Percentiles rank a stretch among this genome's conserved stretches.
phyloP scores from a whole-genome alignment of 495 filamentous ascomycete species.

The Talaromyces nanjingensis region DNA sequence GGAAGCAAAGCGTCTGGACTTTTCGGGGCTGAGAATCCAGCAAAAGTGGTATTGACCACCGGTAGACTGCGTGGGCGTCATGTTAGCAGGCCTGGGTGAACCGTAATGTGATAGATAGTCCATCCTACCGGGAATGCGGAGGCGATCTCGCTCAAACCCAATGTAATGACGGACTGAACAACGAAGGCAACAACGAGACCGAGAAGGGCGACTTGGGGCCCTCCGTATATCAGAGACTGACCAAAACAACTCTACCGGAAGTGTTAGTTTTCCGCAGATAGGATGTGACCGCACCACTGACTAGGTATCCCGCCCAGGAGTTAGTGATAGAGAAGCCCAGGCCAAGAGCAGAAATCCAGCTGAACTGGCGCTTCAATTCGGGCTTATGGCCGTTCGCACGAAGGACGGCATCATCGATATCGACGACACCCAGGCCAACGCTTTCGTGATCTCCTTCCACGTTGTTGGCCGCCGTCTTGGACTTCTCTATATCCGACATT shows the following conservation, averaged over 20 bases:
- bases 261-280: no score
- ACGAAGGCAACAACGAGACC: constrained; percentile 13
- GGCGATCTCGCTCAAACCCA: constrained; percentile 21
- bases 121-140: constrained; percentile 20
- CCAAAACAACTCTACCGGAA: no score
- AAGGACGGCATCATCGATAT: constrained; percentile 17
- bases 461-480: no score
- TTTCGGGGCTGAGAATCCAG: constrained; percentile 20
- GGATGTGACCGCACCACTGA: no score
- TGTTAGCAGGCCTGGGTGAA: no score
- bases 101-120: no score
- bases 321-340: constrained; percentile 31
- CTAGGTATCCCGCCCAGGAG: constrained; percentile 17
- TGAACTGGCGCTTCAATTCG: constrained; percentile 24
- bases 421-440: no score
- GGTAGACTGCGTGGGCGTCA: constrained; percentile 4
- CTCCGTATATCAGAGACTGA: no score
- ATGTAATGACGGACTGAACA: constrained; percentile 17
- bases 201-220: no score
- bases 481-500: no score
- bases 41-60: constrained; percentile 28
- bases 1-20: constrained; percentile 16
- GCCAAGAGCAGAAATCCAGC: constrained; percentile 20
- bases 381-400: constrained; percentile 27
- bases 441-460: no score